Percentiles rank a stretch among this genome's conserved stretches.
phyloP scores from a whole-genome alignment of 176 grass and related monocot genomes.

The Zea luxurians region DNA sequence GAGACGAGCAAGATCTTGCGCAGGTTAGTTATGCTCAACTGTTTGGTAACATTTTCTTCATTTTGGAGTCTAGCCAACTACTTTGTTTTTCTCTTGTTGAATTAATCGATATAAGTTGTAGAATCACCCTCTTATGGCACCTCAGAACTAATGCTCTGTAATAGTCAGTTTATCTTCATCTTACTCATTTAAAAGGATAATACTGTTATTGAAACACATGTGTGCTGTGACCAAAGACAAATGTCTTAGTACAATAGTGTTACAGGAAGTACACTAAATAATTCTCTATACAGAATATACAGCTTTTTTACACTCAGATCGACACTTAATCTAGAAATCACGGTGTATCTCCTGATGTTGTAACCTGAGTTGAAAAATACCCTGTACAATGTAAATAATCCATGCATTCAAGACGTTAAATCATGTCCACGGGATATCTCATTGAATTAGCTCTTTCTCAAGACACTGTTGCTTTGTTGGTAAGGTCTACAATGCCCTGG shows the following conservation, averaged over 20 bases:
- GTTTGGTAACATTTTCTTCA: background rate
- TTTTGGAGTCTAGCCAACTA: background rate
- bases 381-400: background rate
- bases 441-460: background rate
- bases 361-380: background rate
- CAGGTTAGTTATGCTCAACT: slow-evolving; percentile 58
- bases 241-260: background rate
- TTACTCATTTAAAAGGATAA: slow-evolving; percentile 7
- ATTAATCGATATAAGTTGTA: background rate
- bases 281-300: background rate
- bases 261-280: background rate
- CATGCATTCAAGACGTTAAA: background rate
- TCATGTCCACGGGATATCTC: background rate
- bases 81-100: slow-evolving; percentile 16
- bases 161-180: background rate
- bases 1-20: slow-evolving; percentile 85
- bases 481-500: slow-evolving; percentile 92
- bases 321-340: background rate
- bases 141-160: background rate
- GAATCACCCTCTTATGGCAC: background rate
- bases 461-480: background rate
- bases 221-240: background rate
- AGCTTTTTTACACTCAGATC: background rate
- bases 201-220: background rate
- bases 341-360: no score